Evolutionary conservation across 2,329 filamentous ascomycete genomes (phyloP).

Genomic region (Blumeriella jaapii): DNA sequence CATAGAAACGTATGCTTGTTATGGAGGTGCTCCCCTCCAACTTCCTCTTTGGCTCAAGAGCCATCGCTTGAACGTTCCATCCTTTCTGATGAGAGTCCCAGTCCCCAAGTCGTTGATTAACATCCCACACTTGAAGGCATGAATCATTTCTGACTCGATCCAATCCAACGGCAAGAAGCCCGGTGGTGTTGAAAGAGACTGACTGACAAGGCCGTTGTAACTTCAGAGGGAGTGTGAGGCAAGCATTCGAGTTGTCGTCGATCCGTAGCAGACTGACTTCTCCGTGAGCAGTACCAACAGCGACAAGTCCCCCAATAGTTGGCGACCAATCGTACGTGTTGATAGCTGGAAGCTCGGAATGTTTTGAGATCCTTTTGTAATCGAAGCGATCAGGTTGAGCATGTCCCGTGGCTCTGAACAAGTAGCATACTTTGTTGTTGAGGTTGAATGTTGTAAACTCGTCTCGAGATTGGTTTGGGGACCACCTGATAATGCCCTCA

Average conservation of each 20-base stretch:
- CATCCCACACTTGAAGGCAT: constrained; percentile 74
- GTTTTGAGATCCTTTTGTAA: constrained; percentile 43
- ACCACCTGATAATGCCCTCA: constrained; percentile 53
- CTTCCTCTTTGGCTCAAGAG: constrained; percentile 41
- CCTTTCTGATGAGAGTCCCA: constrained; percentile 37
- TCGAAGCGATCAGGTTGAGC: constrained; percentile 45
- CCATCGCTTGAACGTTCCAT: constrained; percentile 26
- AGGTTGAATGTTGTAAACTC: constrained; percentile 55
- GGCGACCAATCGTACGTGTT: constrained; percentile 59
- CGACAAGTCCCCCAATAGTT: constrained; percentile 52
- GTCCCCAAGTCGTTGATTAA: constrained; percentile 45
- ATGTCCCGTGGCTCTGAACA: constrained; percentile 50
- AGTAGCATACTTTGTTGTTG: constrained; percentile 49
- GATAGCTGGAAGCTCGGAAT: constrained; percentile 51
- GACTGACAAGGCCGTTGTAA: constrained; percentile 70
- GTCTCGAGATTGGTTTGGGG: constrained; percentile 44
- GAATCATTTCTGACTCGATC: constrained; percentile 74
- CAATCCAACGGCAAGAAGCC: constrained; percentile 64
- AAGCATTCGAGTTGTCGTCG: constrained; percentile 56
- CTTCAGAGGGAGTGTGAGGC: constrained; percentile 57
- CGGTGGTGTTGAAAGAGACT: constrained; percentile 64
- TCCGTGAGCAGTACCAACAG: constrained; percentile 63
- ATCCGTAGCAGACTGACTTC: constrained; percentile 65
- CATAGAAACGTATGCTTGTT: constrained; percentile 72
- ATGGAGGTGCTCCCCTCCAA: constrained; percentile 61